Percentiles rank a stretch among this genome's conserved stretches.
These are phyloP conservation scores for Candida coquimbonensis DNA, from an alignment of 805 yeast genomes.

Conservation along the genomic window DNA sequence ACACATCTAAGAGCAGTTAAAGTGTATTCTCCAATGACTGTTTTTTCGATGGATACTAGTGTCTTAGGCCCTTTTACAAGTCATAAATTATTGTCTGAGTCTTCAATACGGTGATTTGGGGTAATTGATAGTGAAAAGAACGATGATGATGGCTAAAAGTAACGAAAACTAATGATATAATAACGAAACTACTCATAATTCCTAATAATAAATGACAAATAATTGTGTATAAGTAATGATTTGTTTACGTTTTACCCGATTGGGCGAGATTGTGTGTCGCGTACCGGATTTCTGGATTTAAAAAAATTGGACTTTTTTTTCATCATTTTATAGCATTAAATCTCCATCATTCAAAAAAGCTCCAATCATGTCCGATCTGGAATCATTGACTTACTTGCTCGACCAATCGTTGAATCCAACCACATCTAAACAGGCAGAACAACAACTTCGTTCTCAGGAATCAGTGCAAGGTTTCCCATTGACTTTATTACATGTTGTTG, in stretches of 20 bases:
- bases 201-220: too few relatives aligned
- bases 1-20: constrained; percentile 78
- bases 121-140: too few relatives aligned
- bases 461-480: constrained; percentile 66
- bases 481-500: constrained; percentile 69
- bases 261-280: not conserved
- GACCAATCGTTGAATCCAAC: constrained; percentile 60
- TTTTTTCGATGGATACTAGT: constrained; percentile 18
- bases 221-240: not conserved
- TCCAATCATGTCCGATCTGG: constrained; percentile 37
- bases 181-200: too few relatives aligned
- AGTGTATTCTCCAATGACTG: constrained; percentile 40
- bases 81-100: constrained; percentile 15
- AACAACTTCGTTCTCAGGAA: constrained; percentile 56
- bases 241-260: constrained; percentile 4
- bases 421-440: constrained; percentile 62
- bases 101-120: constrained; percentile 13
- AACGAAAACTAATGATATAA: too few relatives aligned
- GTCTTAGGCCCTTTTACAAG: constrained; percentile 22
- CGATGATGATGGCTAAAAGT: too few relatives aligned
- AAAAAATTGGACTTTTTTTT: not conserved
- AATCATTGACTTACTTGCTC: constrained; percentile 45
- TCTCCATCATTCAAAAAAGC: too few relatives aligned
- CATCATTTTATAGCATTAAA: not conserved
- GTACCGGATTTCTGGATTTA: not conserved